These are phyloP conservation scores for Blastocystis sp. DNA, from an alignment of 352 stramenopile genomes.

Conservation along the genomic window DNA sequence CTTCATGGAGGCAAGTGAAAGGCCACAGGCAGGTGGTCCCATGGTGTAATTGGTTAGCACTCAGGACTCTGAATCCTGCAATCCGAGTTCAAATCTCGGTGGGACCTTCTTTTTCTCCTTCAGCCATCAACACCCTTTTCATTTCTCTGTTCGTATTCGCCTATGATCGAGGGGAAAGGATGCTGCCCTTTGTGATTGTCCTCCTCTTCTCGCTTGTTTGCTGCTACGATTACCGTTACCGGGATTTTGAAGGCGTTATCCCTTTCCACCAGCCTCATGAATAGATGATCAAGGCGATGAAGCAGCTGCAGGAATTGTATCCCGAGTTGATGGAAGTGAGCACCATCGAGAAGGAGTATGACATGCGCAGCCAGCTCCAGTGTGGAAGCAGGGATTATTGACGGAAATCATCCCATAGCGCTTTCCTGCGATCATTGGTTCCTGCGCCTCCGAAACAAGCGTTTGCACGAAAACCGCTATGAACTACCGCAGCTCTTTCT, in stretches of 20 bases:
- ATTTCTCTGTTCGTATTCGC: neutral
- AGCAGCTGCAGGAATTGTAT: neutral
- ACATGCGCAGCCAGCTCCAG: neutral
- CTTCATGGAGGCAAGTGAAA: neutral
- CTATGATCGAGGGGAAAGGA: neutral
- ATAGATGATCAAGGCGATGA: constrained; percentile 53
- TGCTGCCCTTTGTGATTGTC: neutral
- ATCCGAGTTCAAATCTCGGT: constrained; percentile 70
- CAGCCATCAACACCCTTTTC: neutral
- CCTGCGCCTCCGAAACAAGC: constrained; percentile 43
- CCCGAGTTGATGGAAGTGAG: constrained; percentile 46
- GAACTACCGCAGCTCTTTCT: constrained; percentile 61
- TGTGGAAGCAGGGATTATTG: constrained; percentile 9
- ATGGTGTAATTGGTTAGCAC: constrained; percentile 70
- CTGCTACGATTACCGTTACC: neutral
- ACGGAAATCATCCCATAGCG: neutral
- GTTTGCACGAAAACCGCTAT: neutral
- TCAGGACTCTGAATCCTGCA: constrained; percentile 70
- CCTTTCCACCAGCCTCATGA: neutral
- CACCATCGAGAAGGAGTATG: constrained; percentile 33
- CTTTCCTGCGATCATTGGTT: constrained; percentile 51
- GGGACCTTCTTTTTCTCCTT: constrained; percentile 56
- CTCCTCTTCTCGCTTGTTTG: neutral
- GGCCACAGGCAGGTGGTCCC: neutral
- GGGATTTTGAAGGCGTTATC: neutral